A percentile compares a stretch with the other conserved stretches of the same genome.
These are phyloP conservation scores for Tylopilus balloui DNA, from an alignment of 768 basidiomycete genomes.

Conservation along the genomic window DNA sequence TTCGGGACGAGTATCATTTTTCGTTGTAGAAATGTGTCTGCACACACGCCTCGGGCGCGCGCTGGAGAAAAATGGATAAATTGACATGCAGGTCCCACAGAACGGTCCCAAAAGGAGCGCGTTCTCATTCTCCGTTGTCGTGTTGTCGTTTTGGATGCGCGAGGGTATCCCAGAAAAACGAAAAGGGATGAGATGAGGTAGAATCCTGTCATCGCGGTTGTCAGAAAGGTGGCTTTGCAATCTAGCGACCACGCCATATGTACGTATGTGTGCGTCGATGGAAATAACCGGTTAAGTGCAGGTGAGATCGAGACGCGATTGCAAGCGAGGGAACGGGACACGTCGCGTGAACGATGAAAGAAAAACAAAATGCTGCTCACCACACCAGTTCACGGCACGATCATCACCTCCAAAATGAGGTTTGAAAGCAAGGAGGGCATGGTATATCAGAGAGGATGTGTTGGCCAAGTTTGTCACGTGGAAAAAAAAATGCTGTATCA, in stretches of 20 bases:
- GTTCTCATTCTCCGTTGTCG: constrained; percentile 8
- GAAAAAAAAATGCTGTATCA: neutral
- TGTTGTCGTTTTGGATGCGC: too few relatives aligned
- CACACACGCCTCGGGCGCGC: constrained; percentile 74
- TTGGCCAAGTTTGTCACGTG: constrained; percentile 88
- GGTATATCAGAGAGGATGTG: constrained; percentile 75
- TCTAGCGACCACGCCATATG: neutral
- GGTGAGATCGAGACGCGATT: neutral
- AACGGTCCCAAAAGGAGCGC: constrained; percentile 74
- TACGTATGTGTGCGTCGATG: neutral
- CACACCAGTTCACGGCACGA: constrained; percentile 89
- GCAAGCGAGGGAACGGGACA: too few relatives aligned
- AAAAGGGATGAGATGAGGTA: constrained; percentile 69
- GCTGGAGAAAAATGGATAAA: constrained; percentile 60
- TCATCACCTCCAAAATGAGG: constrained; percentile 56
- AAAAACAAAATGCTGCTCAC: constrained; percentile 43
- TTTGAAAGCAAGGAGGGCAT: constrained; percentile 65
- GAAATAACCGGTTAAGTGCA: too few relatives aligned
- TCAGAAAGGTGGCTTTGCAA: constrained; percentile 15
- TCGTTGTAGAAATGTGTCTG: constrained; percentile 60
- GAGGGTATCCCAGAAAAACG: constrained; percentile 17
- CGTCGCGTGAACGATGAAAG: too few relatives aligned
- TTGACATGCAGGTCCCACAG: constrained; percentile 87
- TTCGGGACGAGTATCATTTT: constrained; percentile 66
- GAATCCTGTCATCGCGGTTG: constrained; percentile 58